Evolutionary conservation across 2,329 filamentous ascomycete species (phyloP).

Genomic region (Remersonia thermophila): DNA sequence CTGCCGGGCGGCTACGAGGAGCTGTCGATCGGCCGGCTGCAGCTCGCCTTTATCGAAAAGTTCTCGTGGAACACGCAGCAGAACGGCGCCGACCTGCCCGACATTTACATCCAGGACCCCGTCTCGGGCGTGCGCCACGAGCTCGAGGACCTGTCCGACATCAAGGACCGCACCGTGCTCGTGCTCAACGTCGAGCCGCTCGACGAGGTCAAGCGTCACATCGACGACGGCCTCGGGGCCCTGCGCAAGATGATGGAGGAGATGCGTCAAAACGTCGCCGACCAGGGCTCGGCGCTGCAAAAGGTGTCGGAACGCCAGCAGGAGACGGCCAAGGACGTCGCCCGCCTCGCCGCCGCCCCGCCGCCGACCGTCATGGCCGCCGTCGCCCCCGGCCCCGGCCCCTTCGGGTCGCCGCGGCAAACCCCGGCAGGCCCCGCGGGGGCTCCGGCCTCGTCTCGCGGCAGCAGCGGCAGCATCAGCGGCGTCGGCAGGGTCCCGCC

Average conservation of each 20-base stretch:
- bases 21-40: conserved; percentile 74
- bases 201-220: conserved; percentile 91
- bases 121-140: conserved; percentile 95
- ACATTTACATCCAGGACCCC: conserved; percentile 96
- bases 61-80: conserved; percentile 98
- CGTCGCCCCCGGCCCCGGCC: too few species aligned
- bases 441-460: conserved; percentile 7
- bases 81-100: conserved; percentile 82
- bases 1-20: conserved; percentile 73
- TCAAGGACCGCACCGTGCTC: conserved; percentile 91
- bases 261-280: conserved; percentile 70
- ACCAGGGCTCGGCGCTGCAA: conserved; percentile 71
- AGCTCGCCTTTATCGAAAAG: conserved; percentile 96
- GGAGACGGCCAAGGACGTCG: conserved; percentile 78
- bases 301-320: conserved; percentile 83
- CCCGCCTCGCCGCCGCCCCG: conserved; percentile 40
- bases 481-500: conserved; percentile 34
- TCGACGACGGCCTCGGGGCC: conserved; percentile 79
- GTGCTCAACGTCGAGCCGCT: conserved; percentile 86
- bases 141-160: conserved; percentile 80
- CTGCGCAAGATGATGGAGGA: conserved; percentile 75
- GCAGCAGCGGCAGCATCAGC: too few species aligned
- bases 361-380: conserved; percentile 25
- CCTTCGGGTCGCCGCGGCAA: conserved; percentile 30
- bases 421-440: too few species aligned